phyloP scores from a whole-genome alignment of 2,329 filamentous ascomycete genomes.

The Trichothecium sympodiale region DNA sequence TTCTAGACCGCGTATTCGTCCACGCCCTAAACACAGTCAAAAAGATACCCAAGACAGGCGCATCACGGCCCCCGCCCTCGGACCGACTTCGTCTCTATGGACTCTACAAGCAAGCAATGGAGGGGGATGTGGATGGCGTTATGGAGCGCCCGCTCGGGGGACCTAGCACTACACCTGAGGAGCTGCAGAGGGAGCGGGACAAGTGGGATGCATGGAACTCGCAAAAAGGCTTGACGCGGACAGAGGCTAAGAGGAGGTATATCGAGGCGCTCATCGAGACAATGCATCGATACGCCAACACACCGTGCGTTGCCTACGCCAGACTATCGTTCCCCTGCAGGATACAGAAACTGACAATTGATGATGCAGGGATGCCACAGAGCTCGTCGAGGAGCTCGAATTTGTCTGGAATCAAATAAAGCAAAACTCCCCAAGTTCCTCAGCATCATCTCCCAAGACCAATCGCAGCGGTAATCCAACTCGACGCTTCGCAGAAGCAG shows the following conservation, averaged over 20 bases:
- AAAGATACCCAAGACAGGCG: conserved; percentile 89
- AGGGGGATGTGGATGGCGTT: conserved; percentile 89
- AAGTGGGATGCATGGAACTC: conserved; percentile 95
- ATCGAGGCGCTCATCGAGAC: conserved; percentile 91
- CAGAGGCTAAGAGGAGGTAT: conserved; percentile 88
- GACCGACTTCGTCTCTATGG: conserved; percentile 92
- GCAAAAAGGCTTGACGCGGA: conserved; percentile 71
- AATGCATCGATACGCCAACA: conserved; percentile 93
- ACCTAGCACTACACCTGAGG: conserved; percentile 36
- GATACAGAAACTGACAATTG: conserved; percentile 9
- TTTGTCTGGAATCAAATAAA: conserved; percentile 99
- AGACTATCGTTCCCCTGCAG: neutral
- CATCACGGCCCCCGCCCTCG: conserved; percentile 71
- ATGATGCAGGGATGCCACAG: conserved; percentile 56
- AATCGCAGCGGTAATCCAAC: conserved; percentile 13
- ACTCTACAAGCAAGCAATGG: conserved; percentile 98
- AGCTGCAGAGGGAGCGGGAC: conserved; percentile 47
- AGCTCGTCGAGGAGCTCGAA: conserved; percentile 88
- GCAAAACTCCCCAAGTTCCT: conserved; percentile 61
- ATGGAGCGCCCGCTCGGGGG: conserved; percentile 66
- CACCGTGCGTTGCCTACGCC: conserved; percentile 37
- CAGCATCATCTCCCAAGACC: conserved; percentile 43
- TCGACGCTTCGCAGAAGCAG: conserved; percentile 34
- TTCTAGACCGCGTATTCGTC: conserved; percentile 87
- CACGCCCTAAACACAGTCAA: conserved; percentile 98